phyloP scores from a whole-genome alignment of 1,139 yeast species.

The Saccharomycopsis hybrid region DNA sequence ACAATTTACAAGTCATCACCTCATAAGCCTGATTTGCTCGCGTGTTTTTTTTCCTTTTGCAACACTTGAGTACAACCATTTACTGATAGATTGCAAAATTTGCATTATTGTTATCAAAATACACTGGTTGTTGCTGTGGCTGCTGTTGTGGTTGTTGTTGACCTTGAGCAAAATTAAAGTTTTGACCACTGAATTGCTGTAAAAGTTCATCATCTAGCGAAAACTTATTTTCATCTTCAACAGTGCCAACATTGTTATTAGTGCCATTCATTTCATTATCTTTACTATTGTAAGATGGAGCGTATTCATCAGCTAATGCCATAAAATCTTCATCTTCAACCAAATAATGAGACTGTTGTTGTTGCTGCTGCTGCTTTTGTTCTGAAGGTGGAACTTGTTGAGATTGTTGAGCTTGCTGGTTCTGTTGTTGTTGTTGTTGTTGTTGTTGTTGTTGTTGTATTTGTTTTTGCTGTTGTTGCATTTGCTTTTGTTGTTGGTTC shows the following conservation, averaged over 20 bases:
- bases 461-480: constrained; percentile 8
- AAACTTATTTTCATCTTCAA: constrained; percentile 13
- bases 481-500: constrained; percentile 9
- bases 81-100: too few species aligned
- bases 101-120: too few species aligned
- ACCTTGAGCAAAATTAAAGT: too few species aligned
- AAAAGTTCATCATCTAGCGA: constrained; percentile 15
- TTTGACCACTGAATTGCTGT: too few species aligned
- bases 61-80: too few species aligned
- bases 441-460: constrained; percentile 11
- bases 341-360: constrained; percentile 6
- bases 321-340: constrained; percentile 20
- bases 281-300: constrained; percentile 4
- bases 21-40: too few species aligned
- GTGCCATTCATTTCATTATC: not conserved
- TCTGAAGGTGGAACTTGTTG: too few species aligned
- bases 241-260: not conserved
- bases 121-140: too few species aligned
- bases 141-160: too few species aligned
- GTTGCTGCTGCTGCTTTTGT: too few species aligned
- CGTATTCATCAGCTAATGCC: constrained; percentile 20
- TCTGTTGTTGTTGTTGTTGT: constrained; percentile 11
- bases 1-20: too few species aligned
- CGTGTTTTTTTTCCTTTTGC: too few species aligned
- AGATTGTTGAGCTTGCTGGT: constrained; percentile 1